Evolutionary conservation across 2,329 filamentous ascomycete genomes (phyloP), one percentile per base, ranked within the genome.

Genomic region (Claviceps pusilla): DNA sequence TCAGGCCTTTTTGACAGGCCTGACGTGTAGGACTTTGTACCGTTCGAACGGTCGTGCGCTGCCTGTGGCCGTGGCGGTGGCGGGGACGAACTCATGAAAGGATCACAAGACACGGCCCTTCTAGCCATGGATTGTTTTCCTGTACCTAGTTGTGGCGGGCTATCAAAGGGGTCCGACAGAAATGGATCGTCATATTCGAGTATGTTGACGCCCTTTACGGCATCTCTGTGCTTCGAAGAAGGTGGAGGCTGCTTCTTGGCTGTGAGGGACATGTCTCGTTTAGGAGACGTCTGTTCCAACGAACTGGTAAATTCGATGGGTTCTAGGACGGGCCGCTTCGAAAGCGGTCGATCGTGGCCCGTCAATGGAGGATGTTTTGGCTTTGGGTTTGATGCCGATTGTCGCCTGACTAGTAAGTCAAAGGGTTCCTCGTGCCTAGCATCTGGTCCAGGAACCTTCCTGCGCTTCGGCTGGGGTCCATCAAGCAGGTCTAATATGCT

Each of bases 291-390:
- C 2, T 28, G 43, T 35, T 62, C 60, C 6, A 68, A 63, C 0
- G 70, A 70, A 54, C 69, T 73, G 0, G 68, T 68, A 2, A 68
- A 62, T 29, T 71, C 68, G 7, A 72, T 72, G 1, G 61, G 57
- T 2, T 68, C 66, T 19, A 57, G 35, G 2, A 51, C 55, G 3
- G 49, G 9, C 5, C 50, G 47, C 9, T 11, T 48, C 12, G 35
- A 14, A 35, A 10, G 53, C 7, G 29, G 54, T 24, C 16, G 48
- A 45, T 42, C 43, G 28, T 48, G 50, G 41, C 19, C 24, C 39
- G 33, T 41, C 29, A 45, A 41, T 16, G 31, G 24, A 7, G 43
- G 43, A 16, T 5, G 45, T 14, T 41, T 24, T n/a, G 45, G 35
- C 2, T 9, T 5, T 11, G 45, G 24, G 3, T 9, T 14, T 48